Evolutionary conservation across 2,329 filamentous ascomycete genomes (phyloP).

Genomic region (Fusarium stilboides): DNA sequence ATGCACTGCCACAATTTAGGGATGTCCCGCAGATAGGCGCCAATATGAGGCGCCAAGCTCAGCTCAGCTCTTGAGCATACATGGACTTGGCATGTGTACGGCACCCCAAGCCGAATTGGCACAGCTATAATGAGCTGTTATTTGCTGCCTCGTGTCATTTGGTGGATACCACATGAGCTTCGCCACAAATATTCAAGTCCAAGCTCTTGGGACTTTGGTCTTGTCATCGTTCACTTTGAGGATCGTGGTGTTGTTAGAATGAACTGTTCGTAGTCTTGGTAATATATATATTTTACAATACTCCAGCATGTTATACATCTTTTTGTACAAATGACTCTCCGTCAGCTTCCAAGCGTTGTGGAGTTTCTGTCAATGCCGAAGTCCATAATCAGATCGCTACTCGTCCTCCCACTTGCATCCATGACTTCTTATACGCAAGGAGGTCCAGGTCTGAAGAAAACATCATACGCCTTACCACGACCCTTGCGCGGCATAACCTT

Average conservation of each 20-base stretch:
- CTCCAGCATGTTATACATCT: too few species aligned
- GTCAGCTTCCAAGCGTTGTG: too few species aligned
- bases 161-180: slow-evolving; percentile 41
- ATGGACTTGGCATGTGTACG: slow-evolving; percentile 16
- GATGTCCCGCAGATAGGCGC: slow-evolving; percentile 1
- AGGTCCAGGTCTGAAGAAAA: slow-evolving; percentile 1
- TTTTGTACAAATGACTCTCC: too few species aligned
- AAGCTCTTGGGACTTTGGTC: slow-evolving; percentile 21
- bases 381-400: too few species aligned
- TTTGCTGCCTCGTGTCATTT: slow-evolving; percentile 33
- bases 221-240: slow-evolving; percentile 9
- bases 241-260: not conserved
- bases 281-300: too few species aligned
- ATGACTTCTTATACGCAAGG: too few species aligned
- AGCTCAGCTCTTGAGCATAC: slow-evolving; percentile 16
- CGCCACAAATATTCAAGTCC: slow-evolving; percentile 35
- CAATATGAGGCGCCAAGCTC: slow-evolving; percentile 14
- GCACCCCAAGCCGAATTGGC: slow-evolving; percentile 37
- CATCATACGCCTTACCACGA: not conserved
- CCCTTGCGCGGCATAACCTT: not conserved
- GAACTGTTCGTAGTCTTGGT: too few species aligned
- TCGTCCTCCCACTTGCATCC: too few species aligned
- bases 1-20: slow-evolving; percentile 34
- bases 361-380: too few species aligned
- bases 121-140: slow-evolving; percentile 17